Evolutionary conservation across 345 rosid genomes (phyloP).

Genomic region (Triadica sebifera): DNA sequence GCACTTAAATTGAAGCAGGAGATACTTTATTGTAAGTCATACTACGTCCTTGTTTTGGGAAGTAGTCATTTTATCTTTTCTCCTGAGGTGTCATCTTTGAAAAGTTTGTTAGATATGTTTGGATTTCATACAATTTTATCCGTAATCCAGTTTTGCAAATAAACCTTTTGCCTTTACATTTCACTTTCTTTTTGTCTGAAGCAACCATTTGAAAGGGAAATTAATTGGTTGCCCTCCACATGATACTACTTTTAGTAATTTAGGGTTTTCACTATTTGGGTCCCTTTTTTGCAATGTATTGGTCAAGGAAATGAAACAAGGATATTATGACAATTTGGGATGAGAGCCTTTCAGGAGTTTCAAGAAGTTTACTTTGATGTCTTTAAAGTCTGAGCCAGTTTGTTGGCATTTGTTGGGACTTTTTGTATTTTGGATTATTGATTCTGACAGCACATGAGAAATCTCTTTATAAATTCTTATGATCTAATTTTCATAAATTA

Average conservation of each 20-base stretch:
- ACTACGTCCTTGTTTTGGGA: slow-evolving; percentile 1
- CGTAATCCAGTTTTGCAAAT: background rate
- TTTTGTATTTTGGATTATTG: background rate
- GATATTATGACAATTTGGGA: background rate
- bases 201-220: background rate
- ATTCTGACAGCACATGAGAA: background rate
- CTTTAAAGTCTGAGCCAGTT: background rate
- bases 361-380: background rate
- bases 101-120: background rate
- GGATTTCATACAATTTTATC: background rate
- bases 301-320: background rate
- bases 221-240: background rate
- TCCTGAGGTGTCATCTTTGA: background rate
- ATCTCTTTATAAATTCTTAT: no score
- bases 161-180: background rate
- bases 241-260: background rate
- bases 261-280: background rate
- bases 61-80: background rate
- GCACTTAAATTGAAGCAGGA: slow-evolving; percentile 91
- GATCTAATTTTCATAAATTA: no score
- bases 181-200: background rate
- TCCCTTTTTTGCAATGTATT: background rate
- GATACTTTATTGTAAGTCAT: slow-evolving; percentile 77
- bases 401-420: background rate
- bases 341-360: background rate